Evolutionary conservation across 768 basidiomycete species (phyloP).

Genomic region (Suillus clintonianus): DNA sequence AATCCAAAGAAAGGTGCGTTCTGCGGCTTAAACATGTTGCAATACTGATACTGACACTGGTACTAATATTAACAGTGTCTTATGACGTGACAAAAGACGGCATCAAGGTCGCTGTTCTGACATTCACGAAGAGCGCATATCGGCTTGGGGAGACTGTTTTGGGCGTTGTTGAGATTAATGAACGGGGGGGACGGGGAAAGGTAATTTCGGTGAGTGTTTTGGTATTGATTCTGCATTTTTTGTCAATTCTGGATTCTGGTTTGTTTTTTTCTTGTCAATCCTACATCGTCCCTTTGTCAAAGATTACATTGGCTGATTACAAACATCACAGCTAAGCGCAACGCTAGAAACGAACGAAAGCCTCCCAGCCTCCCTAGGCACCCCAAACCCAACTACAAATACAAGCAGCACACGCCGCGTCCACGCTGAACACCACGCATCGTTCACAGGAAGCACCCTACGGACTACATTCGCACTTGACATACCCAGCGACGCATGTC

Average conservation of each 20-base stretch:
- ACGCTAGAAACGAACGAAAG: slow-evolving; percentile 88
- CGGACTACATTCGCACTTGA: slow-evolving; percentile 88
- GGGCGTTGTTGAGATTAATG: slow-evolving; percentile 88
- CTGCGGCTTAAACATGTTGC: too few relatives aligned
- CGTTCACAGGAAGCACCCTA: slow-evolving; percentile 68
- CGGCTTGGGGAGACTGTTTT: slow-evolving; percentile 89
- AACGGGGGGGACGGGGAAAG: slow-evolving; percentile 61
- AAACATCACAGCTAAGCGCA: slow-evolving; percentile 70
- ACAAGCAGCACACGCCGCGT: slow-evolving; percentile 60
- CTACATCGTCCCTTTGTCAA: too few relatives aligned
- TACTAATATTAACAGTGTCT: too few relatives aligned
- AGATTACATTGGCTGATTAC: not conserved
- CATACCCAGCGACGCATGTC: slow-evolving; percentile 90
- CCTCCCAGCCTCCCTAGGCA: slow-evolving; percentile 54
- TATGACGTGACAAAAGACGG: slow-evolving; percentile 97
- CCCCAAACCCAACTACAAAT: not conserved
- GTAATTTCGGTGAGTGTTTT: slow-evolving; percentile 84
- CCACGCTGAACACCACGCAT: slow-evolving; percentile 85
- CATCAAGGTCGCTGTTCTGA: slow-evolving; percentile 84
- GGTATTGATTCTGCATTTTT: too few relatives aligned
- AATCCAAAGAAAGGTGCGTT: slow-evolving; percentile 83
- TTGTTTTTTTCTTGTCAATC: too few relatives aligned
- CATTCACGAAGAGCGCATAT: slow-evolving; percentile 90
- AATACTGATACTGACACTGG: too few relatives aligned
- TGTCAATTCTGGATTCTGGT: too few relatives aligned